Base-by-base conservation (phyloP, 2,329 filamentous ascomycete species). In the Zopfia rhizophila region DNA sequence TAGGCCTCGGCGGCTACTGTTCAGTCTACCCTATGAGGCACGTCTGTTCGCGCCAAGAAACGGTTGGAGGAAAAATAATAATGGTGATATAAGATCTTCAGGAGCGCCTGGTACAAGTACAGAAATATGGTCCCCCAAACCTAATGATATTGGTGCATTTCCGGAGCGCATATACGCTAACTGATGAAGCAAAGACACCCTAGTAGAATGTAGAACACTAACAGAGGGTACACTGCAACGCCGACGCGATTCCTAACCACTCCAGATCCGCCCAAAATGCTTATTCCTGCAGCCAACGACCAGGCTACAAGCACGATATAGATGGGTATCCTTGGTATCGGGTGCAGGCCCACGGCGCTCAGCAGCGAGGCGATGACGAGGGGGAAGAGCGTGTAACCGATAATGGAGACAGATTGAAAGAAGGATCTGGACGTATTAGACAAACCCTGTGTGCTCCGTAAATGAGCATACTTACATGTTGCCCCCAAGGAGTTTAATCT, bases 151-250 rank as follows among this genome's bases (percentile, higher is more conserved):
- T 21, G 19, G 10, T 28, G 10, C 22, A n/a, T n/a, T n/a, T n/a
- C n/a, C n/a, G n/a, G n/a, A n/a, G n/a, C n/a, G n/a, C n/a, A n/a
- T n/a, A n/a, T n/a, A n/a, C 51, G 32, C 70, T 84, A 96, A 77
- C 91, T 97, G 71, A 99, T 96, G 73, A 97, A 97, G 80, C 94
- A 99, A 50, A 99, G 82, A 71, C 91, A 97, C 40, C 92, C 93
- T 59, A 99, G 79, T 23, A 90, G 90, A 46, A 97, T 78, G 73
- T 99, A 99, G 75, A 97, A 99, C 36, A 97, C 88, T 68, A 97
- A 89, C 40, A 99, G 78, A 45, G 94, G 94, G 69, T 95, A 99
- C 16, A 99, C 91, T 13, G 94, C 94, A 66, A 99, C 86, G 17
- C 87, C 90, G 35, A 97, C 92, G 37, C 94, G 82, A 75, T 97